phyloP scores from a whole-genome alignment of 306 rosid species.

The Adenanthera pavonina region DNA sequence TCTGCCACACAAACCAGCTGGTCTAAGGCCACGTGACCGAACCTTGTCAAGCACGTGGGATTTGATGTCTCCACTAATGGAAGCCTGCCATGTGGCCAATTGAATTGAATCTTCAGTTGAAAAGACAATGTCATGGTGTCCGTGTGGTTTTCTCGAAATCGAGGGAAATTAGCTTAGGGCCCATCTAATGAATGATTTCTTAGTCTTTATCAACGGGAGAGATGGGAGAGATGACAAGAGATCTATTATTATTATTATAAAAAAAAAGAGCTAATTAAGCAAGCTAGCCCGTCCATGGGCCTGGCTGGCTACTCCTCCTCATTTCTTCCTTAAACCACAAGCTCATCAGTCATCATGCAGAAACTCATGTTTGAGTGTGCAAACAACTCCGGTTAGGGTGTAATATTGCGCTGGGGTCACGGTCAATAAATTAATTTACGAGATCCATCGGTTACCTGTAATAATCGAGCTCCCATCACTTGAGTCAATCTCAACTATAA shows the following conservation, averaged over 20 bases:
- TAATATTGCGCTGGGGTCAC: too few relatives aligned
- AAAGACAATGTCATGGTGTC: conserved; percentile 4
- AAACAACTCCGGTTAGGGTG: too few relatives aligned
- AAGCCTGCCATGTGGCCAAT: conserved; percentile 20
- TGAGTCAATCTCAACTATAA: background rate
- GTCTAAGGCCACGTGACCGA: conserved; percentile 61
- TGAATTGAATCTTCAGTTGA: conserved; percentile 38
- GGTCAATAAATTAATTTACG: too few relatives aligned
- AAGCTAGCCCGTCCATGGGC: background rate
- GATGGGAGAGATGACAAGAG: background rate
- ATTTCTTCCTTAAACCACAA: background rate
- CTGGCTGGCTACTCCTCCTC: background rate
- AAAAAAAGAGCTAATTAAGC: too few relatives aligned
- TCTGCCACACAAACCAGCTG: conserved; percentile 54
- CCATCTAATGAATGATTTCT: background rate
- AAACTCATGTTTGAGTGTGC: background rate
- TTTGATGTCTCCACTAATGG: conserved; percentile 38
- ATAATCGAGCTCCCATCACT: background rate
- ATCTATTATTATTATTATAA: too few relatives aligned
- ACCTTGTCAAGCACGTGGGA: conserved; percentile 66
- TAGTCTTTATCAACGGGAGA: background rate
- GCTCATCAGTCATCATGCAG: background rate
- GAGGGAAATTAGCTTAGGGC: background rate
- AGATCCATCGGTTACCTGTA: background rate
- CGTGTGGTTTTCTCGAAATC: background rate